A percentile compares a stretch with the other conserved stretches of the same genome.
These are phyloP conservation scores for Ostreobium quekettii DNA, from an alignment of 139 green algal genomes.

Conservation along the genomic window DNA sequence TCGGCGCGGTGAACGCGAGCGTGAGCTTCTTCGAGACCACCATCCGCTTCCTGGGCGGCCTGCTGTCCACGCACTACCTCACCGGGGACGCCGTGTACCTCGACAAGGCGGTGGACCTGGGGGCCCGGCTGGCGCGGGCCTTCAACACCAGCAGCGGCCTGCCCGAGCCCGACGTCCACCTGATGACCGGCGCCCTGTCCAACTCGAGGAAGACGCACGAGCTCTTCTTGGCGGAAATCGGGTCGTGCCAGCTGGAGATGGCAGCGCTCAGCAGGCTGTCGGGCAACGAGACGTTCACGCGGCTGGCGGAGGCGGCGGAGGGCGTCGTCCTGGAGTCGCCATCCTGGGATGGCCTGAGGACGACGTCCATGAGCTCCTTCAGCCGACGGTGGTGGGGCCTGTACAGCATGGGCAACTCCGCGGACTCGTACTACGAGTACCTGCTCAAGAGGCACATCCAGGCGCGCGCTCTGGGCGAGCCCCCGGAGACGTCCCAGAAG, in stretches of 20 bases:
- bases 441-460: slow-evolving; percentile 73
- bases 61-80: slow-evolving; percentile 72
- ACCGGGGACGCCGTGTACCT: slow-evolving; percentile 38
- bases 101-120: slow-evolving; percentile 34
- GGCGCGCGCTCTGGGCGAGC: slow-evolving; percentile 10
- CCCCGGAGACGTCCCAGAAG: background rate
- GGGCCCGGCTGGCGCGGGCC: slow-evolving; percentile 48
- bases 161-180: slow-evolving; percentile 27
- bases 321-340: slow-evolving; percentile 2
- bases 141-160: slow-evolving; percentile 65
- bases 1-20: slow-evolving; percentile 16
- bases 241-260: slow-evolving; percentile 75
- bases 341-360: slow-evolving; percentile 45
- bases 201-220: slow-evolving; percentile 3
- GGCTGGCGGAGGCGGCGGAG: background rate
- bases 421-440: slow-evolving; percentile 72
- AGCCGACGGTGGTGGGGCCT: slow-evolving; percentile 47
- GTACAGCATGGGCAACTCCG: slow-evolving; percentile 50
- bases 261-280: slow-evolving; percentile 35
- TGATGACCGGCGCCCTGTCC: background rate
- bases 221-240: slow-evolving; percentile 60
- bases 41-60: slow-evolving; percentile 83
- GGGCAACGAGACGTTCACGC: slow-evolving; percentile 18
- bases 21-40: slow-evolving; percentile 83
- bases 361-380: slow-evolving; percentile 51